Evolutionary conservation across 2,329 filamentous ascomycete genomes (phyloP).

Genomic region (Raffaelea deltoideospora): DNA sequence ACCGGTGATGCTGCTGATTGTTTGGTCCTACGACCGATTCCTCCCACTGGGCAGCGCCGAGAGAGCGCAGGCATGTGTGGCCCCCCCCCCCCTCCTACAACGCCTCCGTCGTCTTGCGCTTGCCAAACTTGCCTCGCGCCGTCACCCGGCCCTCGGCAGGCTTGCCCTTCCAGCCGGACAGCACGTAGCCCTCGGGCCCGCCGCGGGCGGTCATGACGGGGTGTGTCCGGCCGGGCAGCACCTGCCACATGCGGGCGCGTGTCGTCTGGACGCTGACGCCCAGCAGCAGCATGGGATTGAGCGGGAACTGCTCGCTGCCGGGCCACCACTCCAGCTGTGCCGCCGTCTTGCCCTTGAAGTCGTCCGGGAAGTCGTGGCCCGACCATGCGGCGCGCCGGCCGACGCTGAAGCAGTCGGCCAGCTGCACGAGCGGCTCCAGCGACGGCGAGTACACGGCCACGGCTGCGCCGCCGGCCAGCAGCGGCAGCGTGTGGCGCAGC

Average conservation of each 20-base stretch:
- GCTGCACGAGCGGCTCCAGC: constrained; percentile 60
- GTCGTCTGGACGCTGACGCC: constrained; percentile 70
- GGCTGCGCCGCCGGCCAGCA: constrained; percentile 69
- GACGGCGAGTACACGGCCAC: constrained; percentile 75
- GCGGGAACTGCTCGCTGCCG: constrained; percentile 60
- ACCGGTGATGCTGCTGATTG: too few relatives aligned
- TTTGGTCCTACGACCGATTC: too few relatives aligned
- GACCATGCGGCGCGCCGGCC: constrained; percentile 61
- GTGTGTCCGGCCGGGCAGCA: constrained; percentile 80
- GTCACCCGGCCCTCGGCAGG: constrained; percentile 68
- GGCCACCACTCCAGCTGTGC: constrained; percentile 40
- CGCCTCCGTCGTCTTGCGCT: constrained; percentile 29
- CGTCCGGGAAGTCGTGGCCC: constrained; percentile 31
- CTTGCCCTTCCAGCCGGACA: constrained; percentile 67
- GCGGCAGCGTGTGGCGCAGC: constrained; percentile 58
- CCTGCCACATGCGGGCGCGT: constrained; percentile 71
- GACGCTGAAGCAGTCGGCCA: constrained; percentile 76
- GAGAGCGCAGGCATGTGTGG: too few relatives aligned
- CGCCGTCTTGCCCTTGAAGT: constrained; percentile 25
- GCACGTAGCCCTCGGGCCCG: constrained; percentile 79
- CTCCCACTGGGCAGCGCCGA: too few relatives aligned
- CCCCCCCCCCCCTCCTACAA: too few relatives aligned
- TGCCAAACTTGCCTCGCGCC: constrained; percentile 66
- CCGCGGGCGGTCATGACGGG: constrained; percentile 83
- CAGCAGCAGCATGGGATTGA: constrained; percentile 75